Evolutionary conservation across 768 basidiomycete species (phyloP), one percentile per base, ranked within the genome.

Genomic region (Mycena albidolilacea): DNA sequence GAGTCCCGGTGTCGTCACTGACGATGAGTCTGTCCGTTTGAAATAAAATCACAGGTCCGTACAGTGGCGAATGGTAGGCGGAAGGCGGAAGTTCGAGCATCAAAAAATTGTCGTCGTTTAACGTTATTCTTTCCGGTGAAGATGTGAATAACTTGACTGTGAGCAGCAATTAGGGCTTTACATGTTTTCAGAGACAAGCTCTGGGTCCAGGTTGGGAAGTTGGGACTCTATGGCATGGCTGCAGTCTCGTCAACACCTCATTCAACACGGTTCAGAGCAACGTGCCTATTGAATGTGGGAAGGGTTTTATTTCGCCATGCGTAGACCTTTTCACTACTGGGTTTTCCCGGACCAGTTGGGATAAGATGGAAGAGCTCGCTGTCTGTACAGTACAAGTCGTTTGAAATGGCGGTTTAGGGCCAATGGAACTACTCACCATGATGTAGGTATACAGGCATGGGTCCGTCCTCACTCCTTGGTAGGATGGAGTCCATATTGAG

Each of bases 41-140:
- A 41, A 84, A 66, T 35, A 83, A 80, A 23, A 85, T 77, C 10
- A 86, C 83, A 5, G 80, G 77, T 7, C 85, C 85, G 43, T 83
- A 83, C 58, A 81, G 77, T 68, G 60, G 77, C 67, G 83, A 81
- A 65, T 81, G 81, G 67, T 82, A 84, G 10, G 77, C 80, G 1
- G 78, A 75, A 5, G 80, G 79, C 14, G 79, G 76, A 3, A 82
- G 67, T 1, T 79, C 73, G 55, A 71, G 67, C n/a, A 77, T 37
- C 72, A 85, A 73, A 76, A 82, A 86, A 62, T 84, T 81, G 75
- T 86, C 85, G 75, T 86, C 85, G 71, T 86, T 86, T 73, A 82
- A 67, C 15, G 66, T 78, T 75, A 75, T 80, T 77, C 69, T 70
- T 50, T 54, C 14, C 23, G 46, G 65, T 58, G 54, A 11, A 55